Percentiles rank a stretch among this genome's conserved stretches.
phyloP scores from a whole-genome alignment of 805 yeast genomes.

The Candida chilensis region DNA sequence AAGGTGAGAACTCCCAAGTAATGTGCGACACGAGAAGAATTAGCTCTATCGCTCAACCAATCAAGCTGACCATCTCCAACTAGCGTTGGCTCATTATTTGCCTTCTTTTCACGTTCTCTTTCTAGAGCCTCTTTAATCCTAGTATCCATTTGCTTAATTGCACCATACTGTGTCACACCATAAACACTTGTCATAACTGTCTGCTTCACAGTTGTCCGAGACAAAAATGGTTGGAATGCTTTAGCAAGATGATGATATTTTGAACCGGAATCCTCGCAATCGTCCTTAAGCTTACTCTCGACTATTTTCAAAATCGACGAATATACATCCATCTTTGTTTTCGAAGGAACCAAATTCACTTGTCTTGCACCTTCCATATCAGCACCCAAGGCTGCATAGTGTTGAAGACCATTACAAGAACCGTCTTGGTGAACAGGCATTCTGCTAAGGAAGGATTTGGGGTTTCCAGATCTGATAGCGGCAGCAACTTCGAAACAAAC shows the following conservation, averaged over 20 bases:
- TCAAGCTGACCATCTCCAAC: no score
- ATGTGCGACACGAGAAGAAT: constrained; percentile 2
- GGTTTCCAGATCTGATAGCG: constrained; percentile 8
- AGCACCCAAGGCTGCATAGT: constrained; percentile 31
- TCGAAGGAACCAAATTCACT: constrained; percentile 20
- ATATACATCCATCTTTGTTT: constrained; percentile 21
- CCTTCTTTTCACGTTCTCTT: constrained; percentile 4
- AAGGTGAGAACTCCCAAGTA: constrained; percentile 13
- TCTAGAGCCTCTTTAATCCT: constrained; percentile 13
- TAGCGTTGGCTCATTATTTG: background rate
- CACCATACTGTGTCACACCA: constrained; percentile 31
- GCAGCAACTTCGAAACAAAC: constrained; percentile 21
- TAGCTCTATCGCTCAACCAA: background rate
- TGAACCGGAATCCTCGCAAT: constrained; percentile 1
- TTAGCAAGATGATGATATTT: constrained; percentile 6
- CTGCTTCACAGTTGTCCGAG: constrained; percentile 25
- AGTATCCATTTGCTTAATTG: constrained; percentile 17
- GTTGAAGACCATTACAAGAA: constrained; percentile 36
- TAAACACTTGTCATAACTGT: constrained; percentile 37
- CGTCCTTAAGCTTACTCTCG: constrained; percentile 5
- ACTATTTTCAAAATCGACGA: constrained; percentile 18
- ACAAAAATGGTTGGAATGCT: constrained; percentile 9
- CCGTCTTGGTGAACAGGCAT: constrained; percentile 34
- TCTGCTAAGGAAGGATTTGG: constrained; percentile 13
- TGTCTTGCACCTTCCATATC: constrained; percentile 26